Percentiles rank a stretch among this genome's conserved stretches.
These are phyloP conservation scores for Russula olivacea DNA, from an alignment of 768 basidiomycete species.

Conservation along the genomic window DNA sequence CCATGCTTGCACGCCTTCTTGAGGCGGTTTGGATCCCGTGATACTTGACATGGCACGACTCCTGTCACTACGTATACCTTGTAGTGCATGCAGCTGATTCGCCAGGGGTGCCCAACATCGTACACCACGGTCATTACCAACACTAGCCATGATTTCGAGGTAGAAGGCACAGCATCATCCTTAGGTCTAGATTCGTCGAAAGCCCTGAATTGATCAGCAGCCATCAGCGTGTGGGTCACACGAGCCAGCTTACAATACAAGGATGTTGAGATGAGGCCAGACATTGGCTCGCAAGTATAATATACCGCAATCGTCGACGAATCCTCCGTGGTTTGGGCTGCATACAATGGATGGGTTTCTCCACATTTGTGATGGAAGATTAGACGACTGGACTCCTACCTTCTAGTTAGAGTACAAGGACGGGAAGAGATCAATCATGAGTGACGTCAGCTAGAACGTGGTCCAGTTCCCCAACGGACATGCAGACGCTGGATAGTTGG, in stretches of 20 bases:
- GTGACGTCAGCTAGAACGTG: constrained; percentile 24
- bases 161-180: neutral
- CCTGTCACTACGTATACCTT: neutral
- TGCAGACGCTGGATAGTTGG: neutral
- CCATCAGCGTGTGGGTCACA: neutral
- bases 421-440: neutral
- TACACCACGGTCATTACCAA: constrained; percentile 3
- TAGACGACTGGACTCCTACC: neutral
- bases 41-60: constrained; percentile 10
- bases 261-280: neutral
- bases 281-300: neutral
- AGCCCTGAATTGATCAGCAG: neutral
- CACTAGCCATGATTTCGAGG: constrained; percentile 3
- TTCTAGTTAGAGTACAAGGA: constrained; percentile 10
- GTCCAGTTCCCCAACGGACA: constrained; percentile 7
- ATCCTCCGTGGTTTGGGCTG: neutral
- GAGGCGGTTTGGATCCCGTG: neutral
- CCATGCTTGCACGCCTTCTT: constrained; percentile 11
- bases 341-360: neutral
- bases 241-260: neutral
- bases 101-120: constrained; percentile 12
- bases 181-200: neutral
- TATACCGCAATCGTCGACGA: neutral
- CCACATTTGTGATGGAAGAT: neutral
- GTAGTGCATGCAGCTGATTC: constrained; percentile 6